Evolutionary conservation across 345 rosid genomes (phyloP), one percentile per base, ranked within the genome.

Genomic region (Mallotus nudiflorus): DNA sequence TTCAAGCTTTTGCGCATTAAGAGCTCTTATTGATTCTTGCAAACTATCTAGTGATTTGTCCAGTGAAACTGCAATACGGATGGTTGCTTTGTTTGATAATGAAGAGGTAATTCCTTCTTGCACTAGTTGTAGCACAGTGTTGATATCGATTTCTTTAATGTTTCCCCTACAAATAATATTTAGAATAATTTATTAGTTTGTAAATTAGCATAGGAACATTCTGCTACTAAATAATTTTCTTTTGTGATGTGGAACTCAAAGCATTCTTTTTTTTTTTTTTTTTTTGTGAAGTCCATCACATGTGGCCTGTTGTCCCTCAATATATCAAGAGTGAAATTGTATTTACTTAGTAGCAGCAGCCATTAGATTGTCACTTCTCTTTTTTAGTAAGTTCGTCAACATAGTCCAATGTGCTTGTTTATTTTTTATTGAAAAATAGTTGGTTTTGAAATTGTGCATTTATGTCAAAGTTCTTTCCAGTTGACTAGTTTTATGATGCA

Each of bases 1-100:
- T 71, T 91, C 96, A 13, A 87, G 96, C 73, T 94, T 82, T 79
- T 94, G 97, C 62, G 95, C 95, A 61, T 76, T 90, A 79, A 84
- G 93, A 83, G 96, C 97, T 69, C 88, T 94, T 46, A 82, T 91
- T 69, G 98, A 94, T 82, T 87, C 98, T 66, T 87, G 82, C 68
- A 65, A 45, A 51, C 79, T 89, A 58, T 82, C 87, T 0, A 42
- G 57, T 27, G 88, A 82, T 74, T 73, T 91, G 35, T 86, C 91
- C 11, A 80, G 56, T 73, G 96, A 91, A 66, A 86, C 77, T 81
- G 85, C 89, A 65, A 72, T 91, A 59, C 85, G 90, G 65, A 90
- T 94, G 97, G 82, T 90, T 54, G 97, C 98, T 72, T 81, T 94
- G 76, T 94, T 94, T 82, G 98, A 94, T 79, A 90, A 91, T 79